These are phyloP conservation scores for Diaporthe nobilis DNA, from an alignment of 2,329 filamentous ascomycete genomes.

Conservation along the genomic window DNA sequence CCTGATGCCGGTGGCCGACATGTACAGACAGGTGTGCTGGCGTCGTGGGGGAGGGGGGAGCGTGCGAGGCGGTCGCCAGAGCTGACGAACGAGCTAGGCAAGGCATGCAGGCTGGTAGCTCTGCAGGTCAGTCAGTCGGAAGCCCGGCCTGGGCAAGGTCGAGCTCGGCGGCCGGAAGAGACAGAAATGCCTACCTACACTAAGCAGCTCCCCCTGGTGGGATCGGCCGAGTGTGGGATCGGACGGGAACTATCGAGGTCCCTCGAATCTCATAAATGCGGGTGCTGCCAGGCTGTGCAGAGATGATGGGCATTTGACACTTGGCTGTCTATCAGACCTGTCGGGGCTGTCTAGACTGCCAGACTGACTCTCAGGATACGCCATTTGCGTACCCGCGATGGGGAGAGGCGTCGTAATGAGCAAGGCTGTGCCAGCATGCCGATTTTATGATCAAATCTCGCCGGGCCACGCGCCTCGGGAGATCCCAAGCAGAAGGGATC, in stretches of 20 bases:
- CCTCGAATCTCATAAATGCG: constrained; percentile 10
- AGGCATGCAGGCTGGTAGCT: background rate
- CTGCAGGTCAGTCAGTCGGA: background rate
- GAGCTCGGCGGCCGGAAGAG: constrained; percentile 4
- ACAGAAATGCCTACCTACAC: background rate
- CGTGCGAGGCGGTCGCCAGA: constrained; percentile 6
- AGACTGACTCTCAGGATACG: background rate
- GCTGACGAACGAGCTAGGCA: constrained; percentile 11
- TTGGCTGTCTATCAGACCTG: background rate
- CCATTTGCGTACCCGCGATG: background rate
- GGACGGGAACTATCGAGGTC: background rate
- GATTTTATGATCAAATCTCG: constrained; percentile 24
- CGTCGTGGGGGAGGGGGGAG: background rate
- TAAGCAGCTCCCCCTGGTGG: background rate
- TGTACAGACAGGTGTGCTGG: background rate
- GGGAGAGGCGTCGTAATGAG: constrained; percentile 33
- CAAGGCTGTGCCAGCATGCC: constrained; percentile 27
- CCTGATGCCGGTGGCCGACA: background rate
- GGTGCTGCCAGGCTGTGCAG: constrained; percentile 19
- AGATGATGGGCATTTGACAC: background rate
- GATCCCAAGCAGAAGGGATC: constrained; percentile 14
- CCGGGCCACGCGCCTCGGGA: constrained; percentile 5
- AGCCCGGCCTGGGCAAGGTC: constrained; percentile 9
- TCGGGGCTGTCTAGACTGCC: background rate
- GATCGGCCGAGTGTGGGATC: constrained; percentile 12